Conservation (phyloP, 163 green algal species). For the Smithsoniella earleae region DNA sequence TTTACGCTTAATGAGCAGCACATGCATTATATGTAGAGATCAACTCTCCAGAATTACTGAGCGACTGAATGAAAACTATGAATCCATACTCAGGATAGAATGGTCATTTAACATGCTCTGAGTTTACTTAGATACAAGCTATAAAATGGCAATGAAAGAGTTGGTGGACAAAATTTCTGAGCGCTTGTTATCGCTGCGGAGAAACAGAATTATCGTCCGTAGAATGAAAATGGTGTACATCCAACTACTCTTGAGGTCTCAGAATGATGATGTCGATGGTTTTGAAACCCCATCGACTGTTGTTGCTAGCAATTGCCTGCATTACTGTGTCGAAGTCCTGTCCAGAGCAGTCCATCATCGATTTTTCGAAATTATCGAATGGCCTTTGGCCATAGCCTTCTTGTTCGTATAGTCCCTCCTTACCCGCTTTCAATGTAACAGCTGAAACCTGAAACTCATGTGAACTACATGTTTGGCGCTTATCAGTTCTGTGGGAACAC, state of each 20-base stretch:
- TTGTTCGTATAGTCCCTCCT: conserved; percentile 47
- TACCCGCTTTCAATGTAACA: conserved; percentile 54
- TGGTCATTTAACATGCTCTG: too few species aligned
- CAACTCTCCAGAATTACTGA: too few species aligned
- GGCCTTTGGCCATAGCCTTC: conserved; percentile 50
- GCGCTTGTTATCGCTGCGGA: background rate
- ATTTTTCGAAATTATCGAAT: conserved; percentile 56
- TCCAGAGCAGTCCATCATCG: conserved; percentile 46
- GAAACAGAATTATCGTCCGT: too few species aligned
- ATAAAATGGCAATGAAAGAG: background rate
- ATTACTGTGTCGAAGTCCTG: conserved; percentile 54
- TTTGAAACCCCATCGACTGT: conserved; percentile 44
- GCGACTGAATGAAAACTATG: too few species aligned
- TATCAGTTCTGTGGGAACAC: background rate
- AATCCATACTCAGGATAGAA: too few species aligned
- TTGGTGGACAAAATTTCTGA: background rate
- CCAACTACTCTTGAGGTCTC: background rate
- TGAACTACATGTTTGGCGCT: background rate
- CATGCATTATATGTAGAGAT: too few species aligned
- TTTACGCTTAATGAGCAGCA: too few species aligned
- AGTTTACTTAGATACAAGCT: background rate
- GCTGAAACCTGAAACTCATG: conserved; percentile 26
- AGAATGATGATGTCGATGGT: conserved; percentile 32
- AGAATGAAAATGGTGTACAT: too few species aligned
- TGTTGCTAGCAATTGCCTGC: conserved; percentile 45